These are phyloP conservation scores for Teunomyces tritomae DNA, from an alignment of 805 yeast species.

Conservation along the genomic window DNA sequence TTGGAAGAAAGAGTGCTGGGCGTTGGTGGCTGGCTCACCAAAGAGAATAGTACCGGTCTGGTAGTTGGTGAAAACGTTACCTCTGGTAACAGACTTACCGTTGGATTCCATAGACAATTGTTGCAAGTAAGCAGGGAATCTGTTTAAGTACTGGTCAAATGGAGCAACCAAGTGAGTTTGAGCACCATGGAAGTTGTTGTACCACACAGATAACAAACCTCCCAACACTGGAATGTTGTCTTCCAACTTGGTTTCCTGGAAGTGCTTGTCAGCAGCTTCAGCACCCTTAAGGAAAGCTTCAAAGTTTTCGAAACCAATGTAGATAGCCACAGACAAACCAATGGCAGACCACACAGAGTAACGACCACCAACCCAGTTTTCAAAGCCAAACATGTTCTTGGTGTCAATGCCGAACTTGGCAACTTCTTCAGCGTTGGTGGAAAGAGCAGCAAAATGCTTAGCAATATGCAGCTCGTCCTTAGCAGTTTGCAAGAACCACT, in stretches of 20 bases:
- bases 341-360: slow-evolving; percentile 99
- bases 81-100: slow-evolving; percentile 96
- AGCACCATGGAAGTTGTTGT: slow-evolving; percentile 96
- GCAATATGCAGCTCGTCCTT: slow-evolving; percentile 74
- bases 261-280: slow-evolving; percentile 94
- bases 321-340: slow-evolving; percentile 92
- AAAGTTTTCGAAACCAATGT: slow-evolving; percentile 94
- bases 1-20: slow-evolving; percentile 99
- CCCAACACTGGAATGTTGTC: slow-evolving; percentile 91
- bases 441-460: slow-evolving; percentile 95
- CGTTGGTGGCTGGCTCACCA: slow-evolving; percentile 98
- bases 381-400: slow-evolving; percentile 97
- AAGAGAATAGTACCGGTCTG: slow-evolving; percentile 94
- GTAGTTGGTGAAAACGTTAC: slow-evolving; percentile 85
- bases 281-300: slow-evolving; percentile 94
- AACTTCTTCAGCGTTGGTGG: slow-evolving; percentile 90
- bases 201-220: slow-evolving; percentile 95
- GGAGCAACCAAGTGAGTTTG: slow-evolving; percentile 99
- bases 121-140: slow-evolving; percentile 99
- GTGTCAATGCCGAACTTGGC: slow-evolving; percentile 95
- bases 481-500: slow-evolving; percentile 82
- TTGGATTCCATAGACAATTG: slow-evolving; percentile 98
- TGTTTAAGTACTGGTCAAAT: slow-evolving; percentile 96
- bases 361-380: slow-evolving; percentile 99
- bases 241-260: slow-evolving; percentile 77